Base-by-base conservation (phyloP, 1,139 yeast genomes). In the Pichia inconspicua region DNA sequence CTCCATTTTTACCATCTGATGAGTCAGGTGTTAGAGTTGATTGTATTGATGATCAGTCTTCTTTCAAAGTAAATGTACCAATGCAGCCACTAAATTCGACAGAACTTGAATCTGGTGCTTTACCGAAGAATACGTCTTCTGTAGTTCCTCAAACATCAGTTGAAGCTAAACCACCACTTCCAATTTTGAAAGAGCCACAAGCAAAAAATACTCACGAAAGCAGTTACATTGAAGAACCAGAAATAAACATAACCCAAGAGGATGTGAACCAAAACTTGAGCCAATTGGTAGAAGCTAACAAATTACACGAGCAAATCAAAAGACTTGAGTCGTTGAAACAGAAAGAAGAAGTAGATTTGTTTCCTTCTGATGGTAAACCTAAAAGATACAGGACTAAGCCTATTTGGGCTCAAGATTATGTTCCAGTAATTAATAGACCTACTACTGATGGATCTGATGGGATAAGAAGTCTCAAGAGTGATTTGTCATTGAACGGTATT, bases 331-430 rank as follows among this genome's bases (percentile, higher is more conserved):
- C 53, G 25, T 40, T 63, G 37, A 59, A 63, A 43, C 50, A 55
- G 8, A 53, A 56, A 41, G 54, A 54, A 41, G 55, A 52, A 11
- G 39, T 49, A 5, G 48, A 50, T 55, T 39, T 47, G 32, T 31
- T 42, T 22, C 25, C 43, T 9, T 39, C 36, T 17, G 50, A 51
- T 6, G 60, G 67, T 2, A 81, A 82, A 60, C 95, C 95, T 1
- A 76, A 67, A 49, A 69, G 87, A 54, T 85, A 85, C 64, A 66
- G 66, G 9, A 70, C 68, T 32, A 87, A 87, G 4, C 95, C 96
- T 9, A 72, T 81, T 10, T 87, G 95, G 95, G 95, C 95, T 0
- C 84, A 76, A 57, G 83, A 78, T 61, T 85, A 84, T 80, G 68
- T 72, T 28, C 82, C 86, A n/a, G 45, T 59, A 54, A 50, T 67